These are phyloP conservation scores for Serendipita sp. DNA, from an alignment of 1,284 basidiomycete genomes.

Conservation along the genomic window DNA sequence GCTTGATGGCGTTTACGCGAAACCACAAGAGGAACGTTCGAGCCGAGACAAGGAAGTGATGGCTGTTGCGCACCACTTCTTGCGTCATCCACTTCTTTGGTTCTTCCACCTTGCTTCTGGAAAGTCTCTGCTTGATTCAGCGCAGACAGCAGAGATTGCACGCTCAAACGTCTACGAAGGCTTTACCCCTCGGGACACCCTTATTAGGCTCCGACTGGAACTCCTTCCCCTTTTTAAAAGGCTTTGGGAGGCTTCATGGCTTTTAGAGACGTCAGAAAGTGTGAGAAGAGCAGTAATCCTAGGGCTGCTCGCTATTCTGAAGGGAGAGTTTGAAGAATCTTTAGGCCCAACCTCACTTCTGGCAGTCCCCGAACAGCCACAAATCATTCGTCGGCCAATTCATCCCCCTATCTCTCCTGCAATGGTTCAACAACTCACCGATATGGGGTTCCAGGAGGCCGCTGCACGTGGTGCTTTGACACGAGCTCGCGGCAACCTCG, in stretches of 20 bases:
- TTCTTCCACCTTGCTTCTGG: constrained; percentile 66
- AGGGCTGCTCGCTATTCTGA: constrained; percentile 68
- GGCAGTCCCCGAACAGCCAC: constrained; percentile 14
- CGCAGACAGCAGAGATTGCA: constrained; percentile 68
- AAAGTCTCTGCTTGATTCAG: constrained; percentile 71
- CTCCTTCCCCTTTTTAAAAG: constrained; percentile 53
- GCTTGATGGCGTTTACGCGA: constrained; percentile 37
- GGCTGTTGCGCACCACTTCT: constrained; percentile 60
- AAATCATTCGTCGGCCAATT: constrained; percentile 10
- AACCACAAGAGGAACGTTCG: constrained; percentile 39
- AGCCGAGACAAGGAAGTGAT: constrained; percentile 47
- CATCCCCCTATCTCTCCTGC: background rate
- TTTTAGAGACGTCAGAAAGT: constrained; percentile 56
- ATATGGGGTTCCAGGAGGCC: constrained; percentile 91
- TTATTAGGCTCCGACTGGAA: constrained; percentile 65
- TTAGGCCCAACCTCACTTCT: constrained; percentile 25
- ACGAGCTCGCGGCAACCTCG: constrained; percentile 80
- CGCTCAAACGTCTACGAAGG: constrained; percentile 67
- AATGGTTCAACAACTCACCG: constrained; percentile 62
- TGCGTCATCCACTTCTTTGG: constrained; percentile 72
- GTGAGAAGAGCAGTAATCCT: constrained; percentile 65
- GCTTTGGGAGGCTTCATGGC: constrained; percentile 79
- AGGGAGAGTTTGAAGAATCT: constrained; percentile 66
- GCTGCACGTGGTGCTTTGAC: constrained; percentile 73
- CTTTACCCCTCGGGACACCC: constrained; percentile 76